Conservation (phyloP, 306 rosid species). For the Geum urbanum region DNA sequence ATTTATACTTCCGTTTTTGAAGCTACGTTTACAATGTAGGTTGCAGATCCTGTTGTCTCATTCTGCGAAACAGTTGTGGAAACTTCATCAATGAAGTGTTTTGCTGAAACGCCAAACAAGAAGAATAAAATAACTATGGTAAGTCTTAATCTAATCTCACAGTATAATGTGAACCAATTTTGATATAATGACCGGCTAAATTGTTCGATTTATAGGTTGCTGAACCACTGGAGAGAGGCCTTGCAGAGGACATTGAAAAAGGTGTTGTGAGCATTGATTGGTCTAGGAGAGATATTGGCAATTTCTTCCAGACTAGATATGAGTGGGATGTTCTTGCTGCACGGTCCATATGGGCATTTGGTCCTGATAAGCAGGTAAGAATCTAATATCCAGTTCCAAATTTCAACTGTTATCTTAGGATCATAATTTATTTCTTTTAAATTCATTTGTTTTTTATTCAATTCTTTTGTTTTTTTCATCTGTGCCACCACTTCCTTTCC, state of each 20-base stretch:
- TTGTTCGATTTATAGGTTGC: slow-evolving; percentile 59
- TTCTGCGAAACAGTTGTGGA: slow-evolving; percentile 98
- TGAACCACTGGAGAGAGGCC: slow-evolving; percentile 94
- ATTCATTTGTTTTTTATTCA: not conserved
- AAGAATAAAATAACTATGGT: slow-evolving; percentile 99
- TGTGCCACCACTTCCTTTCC: not conserved
- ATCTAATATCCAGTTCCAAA: not conserved
- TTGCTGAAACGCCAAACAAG: slow-evolving; percentile 97
- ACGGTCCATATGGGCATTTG: slow-evolving; percentile 97
- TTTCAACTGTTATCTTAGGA: not conserved
- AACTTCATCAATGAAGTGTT: slow-evolving; percentile 99
- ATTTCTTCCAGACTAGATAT: slow-evolving; percentile 87
- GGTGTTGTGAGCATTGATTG: slow-evolving; percentile 93
- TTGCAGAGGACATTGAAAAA: slow-evolving; percentile 96
- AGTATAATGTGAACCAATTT: slow-evolving; percentile 8
- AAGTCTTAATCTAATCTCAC: slow-evolving; percentile 16
- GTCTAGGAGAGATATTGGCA: slow-evolving; percentile 84
- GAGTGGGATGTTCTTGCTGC: slow-evolving; percentile 99
- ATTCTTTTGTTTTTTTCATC: not conserved
- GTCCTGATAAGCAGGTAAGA: slow-evolving; percentile 95
- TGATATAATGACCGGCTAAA: not conserved
- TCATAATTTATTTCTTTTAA: not conserved
- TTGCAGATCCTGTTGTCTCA: slow-evolving; percentile 96
- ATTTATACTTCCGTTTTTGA: slow-evolving; percentile 21
- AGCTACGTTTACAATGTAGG: slow-evolving; percentile 43